Evolutionary conservation across 2,329 filamentous ascomycete genomes (phyloP), one percentile per base, ranked within the genome.

Genomic region (Endothia cerciana): DNA sequence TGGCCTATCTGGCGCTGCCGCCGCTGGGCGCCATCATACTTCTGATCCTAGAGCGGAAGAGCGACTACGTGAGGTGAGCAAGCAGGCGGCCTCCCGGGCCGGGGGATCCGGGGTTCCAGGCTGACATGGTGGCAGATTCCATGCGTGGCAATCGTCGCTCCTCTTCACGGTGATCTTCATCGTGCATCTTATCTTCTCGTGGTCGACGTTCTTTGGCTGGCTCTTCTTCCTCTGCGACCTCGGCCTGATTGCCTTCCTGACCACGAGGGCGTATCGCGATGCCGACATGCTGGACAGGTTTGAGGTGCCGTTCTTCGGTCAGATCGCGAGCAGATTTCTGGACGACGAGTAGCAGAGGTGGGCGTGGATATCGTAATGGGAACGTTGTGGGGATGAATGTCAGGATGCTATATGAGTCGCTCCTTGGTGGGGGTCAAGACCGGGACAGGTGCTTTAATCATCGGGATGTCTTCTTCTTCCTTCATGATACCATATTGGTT

Each of bases 111-210:
- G 43, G 30, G 57, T 19, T 13, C 55, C 13, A 28, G 41, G 65
- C 73, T 74, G 69, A 76, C 68, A 15, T 57, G 2, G 17, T 62
- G 51, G 49, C 58, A 94, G 92, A 69, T 98, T 98, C 72, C 95
- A 99, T 77, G 95, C 95, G 8, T 99, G 95, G 94, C 95, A 99
- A 79, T 92, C 91, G 7, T 89, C 90, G 69, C 82, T 97, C 73
- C 78, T 97, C 3, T 97, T 97, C 77, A 90, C 91, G 0, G 86
- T 86, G 59, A 74, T 88, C 65, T 87, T 94, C 77, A 78, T 97
- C 61, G 71, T 97, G 30, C 94, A 98, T 75, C 84, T 98, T 45
- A 80, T 98, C 51, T 90, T 98, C 77, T 90, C 89, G 15, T 97
- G 93, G 91, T 94, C 92, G 30, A 84, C 82, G 1, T 88, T 96